A percentile compares a stretch with the other conserved stretches of the same genome.
Conservation (phyloP, 1,284 basidiomycete species). For the Leccinum variabile region DNA sequence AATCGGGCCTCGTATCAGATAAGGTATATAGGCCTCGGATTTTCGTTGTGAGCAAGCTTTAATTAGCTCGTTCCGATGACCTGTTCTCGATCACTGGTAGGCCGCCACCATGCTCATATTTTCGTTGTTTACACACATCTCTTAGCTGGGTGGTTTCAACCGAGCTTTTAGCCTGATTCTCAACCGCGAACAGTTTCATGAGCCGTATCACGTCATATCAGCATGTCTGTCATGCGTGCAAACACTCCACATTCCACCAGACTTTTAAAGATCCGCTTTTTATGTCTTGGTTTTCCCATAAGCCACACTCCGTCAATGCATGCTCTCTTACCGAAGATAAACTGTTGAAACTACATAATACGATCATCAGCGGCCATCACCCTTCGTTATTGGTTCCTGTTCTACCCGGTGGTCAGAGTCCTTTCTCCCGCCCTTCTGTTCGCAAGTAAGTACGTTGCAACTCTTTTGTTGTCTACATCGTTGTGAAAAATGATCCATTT, state of each 20-base stretch:
- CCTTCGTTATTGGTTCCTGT: conserved; percentile 17
- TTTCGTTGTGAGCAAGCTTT: conserved; percentile 4
- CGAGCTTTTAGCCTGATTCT: background rate
- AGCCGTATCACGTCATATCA: conserved; percentile 4
- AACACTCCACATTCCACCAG: background rate
- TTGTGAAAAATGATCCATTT: conserved; percentile 1
- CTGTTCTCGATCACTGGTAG: background rate
- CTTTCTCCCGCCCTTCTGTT: conserved; percentile 9
- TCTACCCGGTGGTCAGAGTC: conserved; percentile 3
- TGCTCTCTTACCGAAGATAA: background rate
- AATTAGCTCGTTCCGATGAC: background rate
- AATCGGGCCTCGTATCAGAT: conserved; percentile 1
- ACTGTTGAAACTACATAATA: background rate
- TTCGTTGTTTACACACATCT: background rate
- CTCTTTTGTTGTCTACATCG: background rate
- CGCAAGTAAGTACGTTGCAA: background rate
- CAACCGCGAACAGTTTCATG: background rate
- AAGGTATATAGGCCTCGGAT: conserved; percentile 8
- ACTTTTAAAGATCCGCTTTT: background rate
- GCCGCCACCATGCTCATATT: background rate
- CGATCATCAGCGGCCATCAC: conserved; percentile 8
- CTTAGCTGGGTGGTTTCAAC: too few species aligned
- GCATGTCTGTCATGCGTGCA: too few species aligned
- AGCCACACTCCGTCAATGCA: conserved; percentile 12
- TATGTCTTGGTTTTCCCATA: conserved; percentile 12